Evolutionary conservation across 2,329 filamentous ascomycete genomes (phyloP).

Genomic region (Septoria petroselini): DNA sequence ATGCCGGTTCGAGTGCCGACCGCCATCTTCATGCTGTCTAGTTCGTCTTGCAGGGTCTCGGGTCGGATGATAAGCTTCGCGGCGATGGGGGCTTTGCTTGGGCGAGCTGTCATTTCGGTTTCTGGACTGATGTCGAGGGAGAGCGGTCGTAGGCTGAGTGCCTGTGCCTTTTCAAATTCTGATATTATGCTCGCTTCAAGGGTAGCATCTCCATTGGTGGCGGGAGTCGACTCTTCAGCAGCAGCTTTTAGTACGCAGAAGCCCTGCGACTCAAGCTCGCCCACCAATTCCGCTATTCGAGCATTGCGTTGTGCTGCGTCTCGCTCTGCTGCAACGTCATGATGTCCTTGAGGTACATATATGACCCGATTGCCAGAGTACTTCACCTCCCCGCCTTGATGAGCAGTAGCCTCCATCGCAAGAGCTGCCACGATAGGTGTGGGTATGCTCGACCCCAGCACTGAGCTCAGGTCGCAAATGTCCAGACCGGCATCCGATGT

Average conservation of each 20-base stretch:
- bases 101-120: neutral
- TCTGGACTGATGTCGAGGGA: conserved; percentile 3
- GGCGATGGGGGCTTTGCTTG: neutral
- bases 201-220: neutral
- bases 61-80: conserved; percentile 12
- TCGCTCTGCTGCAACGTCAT: conserved; percentile 2
- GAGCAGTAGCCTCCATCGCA: conserved; percentile 17
- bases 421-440: conserved; percentile 19
- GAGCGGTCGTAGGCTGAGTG: conserved; percentile 4
- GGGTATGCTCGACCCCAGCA: conserved; percentile 18
- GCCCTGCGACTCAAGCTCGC: conserved; percentile 12
- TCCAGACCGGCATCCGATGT: conserved; percentile 16
- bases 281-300: conserved; percentile 4
- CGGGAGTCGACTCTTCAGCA: conserved; percentile 1
- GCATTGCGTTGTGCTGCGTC: conserved; percentile 3
- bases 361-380: conserved; percentile 23
- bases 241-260: conserved; percentile 15
- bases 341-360: conserved; percentile 19
- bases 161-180: conserved; percentile 14
- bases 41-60: conserved; percentile 10
- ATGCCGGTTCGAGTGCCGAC: conserved; percentile 14
- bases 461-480: conserved; percentile 18
- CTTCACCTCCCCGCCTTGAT: conserved; percentile 18
- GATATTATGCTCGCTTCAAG: conserved; percentile 12
- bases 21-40: conserved; percentile 11